These are phyloP conservation scores for Chlorella ohadii DNA, from an alignment of 139 green algal genomes.

Conservation along the genomic window DNA sequence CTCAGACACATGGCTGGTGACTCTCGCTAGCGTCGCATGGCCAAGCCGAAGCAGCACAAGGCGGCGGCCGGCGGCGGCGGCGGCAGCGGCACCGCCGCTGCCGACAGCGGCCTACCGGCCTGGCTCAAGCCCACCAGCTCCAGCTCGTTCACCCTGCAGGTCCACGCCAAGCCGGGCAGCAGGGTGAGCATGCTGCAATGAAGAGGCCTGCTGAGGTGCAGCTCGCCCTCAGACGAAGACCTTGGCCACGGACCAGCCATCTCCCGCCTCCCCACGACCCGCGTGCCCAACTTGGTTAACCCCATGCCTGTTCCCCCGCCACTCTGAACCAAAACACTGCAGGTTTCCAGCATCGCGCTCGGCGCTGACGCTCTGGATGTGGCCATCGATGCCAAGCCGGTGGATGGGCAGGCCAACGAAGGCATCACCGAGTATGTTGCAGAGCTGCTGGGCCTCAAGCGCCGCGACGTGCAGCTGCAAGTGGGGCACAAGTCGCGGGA, in stretches of 20 bases:
- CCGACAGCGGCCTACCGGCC: background rate
- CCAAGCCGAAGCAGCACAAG: background rate
- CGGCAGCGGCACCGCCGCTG: background rate
- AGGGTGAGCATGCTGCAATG: background rate
- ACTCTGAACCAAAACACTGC: background rate
- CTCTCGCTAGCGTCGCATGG: background rate
- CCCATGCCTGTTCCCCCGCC: background rate
- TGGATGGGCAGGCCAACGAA: slow-evolving; percentile 13
- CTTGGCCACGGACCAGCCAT: too few relatives aligned
- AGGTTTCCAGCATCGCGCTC: slow-evolving; percentile 2
- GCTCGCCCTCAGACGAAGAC: too few relatives aligned
- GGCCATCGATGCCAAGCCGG: slow-evolving; percentile 14
- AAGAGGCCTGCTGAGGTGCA: too few relatives aligned
- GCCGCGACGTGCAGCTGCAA: background rate
- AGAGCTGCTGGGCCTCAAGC: slow-evolving; percentile 18
- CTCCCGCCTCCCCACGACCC: too few relatives aligned
- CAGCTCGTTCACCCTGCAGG: background rate
- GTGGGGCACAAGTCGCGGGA: slow-evolving; percentile 15
- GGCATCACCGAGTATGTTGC: slow-evolving; percentile 12
- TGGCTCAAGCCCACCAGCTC: background rate
- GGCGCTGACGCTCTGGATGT: background rate
- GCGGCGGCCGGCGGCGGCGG: background rate
- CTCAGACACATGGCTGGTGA: too few relatives aligned
- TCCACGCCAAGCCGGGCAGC: slow-evolving; percentile 22
- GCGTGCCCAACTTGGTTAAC: too few relatives aligned